Conservation (phyloP, 192 early-diverging fungal species). For the Coemansia umbellata region DNA sequence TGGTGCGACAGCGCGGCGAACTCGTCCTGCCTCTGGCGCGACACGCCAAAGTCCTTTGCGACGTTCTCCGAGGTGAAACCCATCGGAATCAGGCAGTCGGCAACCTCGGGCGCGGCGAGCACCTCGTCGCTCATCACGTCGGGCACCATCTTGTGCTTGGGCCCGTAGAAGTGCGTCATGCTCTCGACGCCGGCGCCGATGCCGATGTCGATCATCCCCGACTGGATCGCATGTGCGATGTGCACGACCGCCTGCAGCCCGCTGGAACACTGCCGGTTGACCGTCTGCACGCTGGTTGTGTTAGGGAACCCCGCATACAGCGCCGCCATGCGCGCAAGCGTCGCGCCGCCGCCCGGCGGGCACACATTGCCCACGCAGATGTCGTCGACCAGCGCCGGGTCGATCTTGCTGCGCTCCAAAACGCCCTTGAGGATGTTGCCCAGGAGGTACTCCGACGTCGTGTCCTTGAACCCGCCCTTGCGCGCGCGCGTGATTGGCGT, state of each 20-base stretch:
- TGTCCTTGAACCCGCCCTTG: conserved; percentile 91
- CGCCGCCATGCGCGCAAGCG: conserved; percentile 84
- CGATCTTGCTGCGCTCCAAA: conserved; percentile 71
- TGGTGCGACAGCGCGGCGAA: conserved; percentile 84
- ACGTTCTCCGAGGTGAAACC: conserved; percentile 98
- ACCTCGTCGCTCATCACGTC: conserved; percentile 73
- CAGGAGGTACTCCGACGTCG: conserved; percentile 76
- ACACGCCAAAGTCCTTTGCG: conserved; percentile 77
- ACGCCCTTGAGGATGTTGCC: conserved; percentile 73
- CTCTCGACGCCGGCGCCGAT: conserved; percentile 94
- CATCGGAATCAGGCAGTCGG: conserved; percentile 87
- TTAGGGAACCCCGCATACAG: conserved; percentile 90
- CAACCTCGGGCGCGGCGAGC: conserved; percentile 63
- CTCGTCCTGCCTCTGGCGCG: conserved; percentile 85
- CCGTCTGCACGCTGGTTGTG: conserved; percentile 71
- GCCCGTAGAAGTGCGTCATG: conserved; percentile 88
- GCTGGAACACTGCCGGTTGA: conserved; percentile 93
- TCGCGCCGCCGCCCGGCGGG: conserved; percentile 85
- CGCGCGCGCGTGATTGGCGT: conserved; percentile 84
- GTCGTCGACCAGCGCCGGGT: conserved; percentile 85
- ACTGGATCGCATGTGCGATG: conserved; percentile 84
- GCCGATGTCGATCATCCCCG: conserved; percentile 86
- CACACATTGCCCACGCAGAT: conserved; percentile 94
- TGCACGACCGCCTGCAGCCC: conserved; percentile 86
- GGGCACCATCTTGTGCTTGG: conserved; percentile 62